A percentile compares a stretch with the other conserved stretches of the same genome.
Evolutionary conservation across 2,329 filamentous ascomycete species (phyloP).

Genomic region (Colletotrichum orchidophilum): DNA sequence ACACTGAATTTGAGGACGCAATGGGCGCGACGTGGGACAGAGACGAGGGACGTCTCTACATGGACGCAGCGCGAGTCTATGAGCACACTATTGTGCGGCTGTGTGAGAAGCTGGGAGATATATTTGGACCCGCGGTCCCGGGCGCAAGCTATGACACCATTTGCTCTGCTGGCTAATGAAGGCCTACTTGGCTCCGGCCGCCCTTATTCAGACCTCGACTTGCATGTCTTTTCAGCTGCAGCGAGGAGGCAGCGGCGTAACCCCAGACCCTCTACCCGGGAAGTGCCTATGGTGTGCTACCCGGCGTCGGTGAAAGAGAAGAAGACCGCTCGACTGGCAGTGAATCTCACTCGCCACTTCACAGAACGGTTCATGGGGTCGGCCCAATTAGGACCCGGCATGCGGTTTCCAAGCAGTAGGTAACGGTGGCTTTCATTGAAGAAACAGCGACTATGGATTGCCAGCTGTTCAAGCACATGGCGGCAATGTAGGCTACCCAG

Average conservation of each 20-base stretch:
- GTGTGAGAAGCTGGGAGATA: constrained; percentile 70
- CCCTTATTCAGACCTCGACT: background rate
- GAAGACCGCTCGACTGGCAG: too few relatives aligned
- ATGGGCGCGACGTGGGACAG: constrained; percentile 48
- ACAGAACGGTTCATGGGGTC: background rate
- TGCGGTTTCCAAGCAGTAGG: background rate
- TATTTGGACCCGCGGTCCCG: constrained; percentile 13
- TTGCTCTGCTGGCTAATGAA: background rate
- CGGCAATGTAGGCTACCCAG: background rate
- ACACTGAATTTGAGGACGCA: constrained; percentile 46
- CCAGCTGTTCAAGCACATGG: background rate
- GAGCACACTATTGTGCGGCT: constrained; percentile 81
- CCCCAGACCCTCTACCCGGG: too few relatives aligned
- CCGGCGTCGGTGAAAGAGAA: background rate
- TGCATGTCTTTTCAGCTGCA: background rate
- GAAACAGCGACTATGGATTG: background rate
- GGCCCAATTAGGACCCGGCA: background rate
- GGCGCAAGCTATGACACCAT: background rate
- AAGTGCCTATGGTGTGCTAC: background rate
- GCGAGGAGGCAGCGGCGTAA: background rate
- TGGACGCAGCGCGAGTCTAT: constrained; percentile 81
- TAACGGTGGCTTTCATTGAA: background rate
- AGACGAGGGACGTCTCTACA: constrained; percentile 60
- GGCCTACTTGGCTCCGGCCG: background rate
- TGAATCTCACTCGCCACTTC: background rate